Percentiles rank a stretch among this genome's conserved stretches.
Evolutionary conservation across 1,284 basidiomycete species (phyloP).

Genomic region (Fistulinella cinereoalba): DNA sequence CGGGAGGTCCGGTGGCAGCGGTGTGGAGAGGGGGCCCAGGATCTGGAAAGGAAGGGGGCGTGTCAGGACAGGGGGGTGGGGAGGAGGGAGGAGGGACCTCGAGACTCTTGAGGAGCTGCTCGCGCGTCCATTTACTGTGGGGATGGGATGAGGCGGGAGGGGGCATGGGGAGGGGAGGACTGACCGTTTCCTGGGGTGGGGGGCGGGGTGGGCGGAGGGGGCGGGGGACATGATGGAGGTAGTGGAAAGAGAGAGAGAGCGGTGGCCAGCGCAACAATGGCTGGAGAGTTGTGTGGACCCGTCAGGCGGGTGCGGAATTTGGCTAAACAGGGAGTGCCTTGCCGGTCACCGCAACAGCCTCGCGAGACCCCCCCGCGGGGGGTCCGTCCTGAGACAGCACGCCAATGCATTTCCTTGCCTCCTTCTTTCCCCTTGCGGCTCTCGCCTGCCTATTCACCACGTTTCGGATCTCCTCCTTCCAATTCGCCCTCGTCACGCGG

Average conservation of each 20-base stretch:
- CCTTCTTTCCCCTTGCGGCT: no score
- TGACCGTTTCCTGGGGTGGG: constrained; percentile 39
- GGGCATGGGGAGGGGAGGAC: constrained; percentile 25
- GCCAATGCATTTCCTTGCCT: no score
- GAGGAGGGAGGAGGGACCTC: constrained; percentile 40
- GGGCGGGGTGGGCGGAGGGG: constrained; percentile 27
- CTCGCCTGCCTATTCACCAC: no score
- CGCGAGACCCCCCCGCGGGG: no score
- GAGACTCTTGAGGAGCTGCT: constrained; percentile 58
- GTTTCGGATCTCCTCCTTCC: no score
- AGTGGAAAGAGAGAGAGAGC: constrained; percentile 40
- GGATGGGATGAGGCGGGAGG: constrained; percentile 28
- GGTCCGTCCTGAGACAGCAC: no score
- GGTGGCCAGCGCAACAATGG: constrained; percentile 38
- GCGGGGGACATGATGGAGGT: constrained; percentile 35
- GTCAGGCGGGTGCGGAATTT: constrained; percentile 35
- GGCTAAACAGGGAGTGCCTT: constrained; percentile 36
- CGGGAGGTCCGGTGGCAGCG: constrained; percentile 62
- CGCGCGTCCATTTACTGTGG: constrained; percentile 54
- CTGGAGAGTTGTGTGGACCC: constrained; percentile 34
- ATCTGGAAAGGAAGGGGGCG: constrained; percentile 42
- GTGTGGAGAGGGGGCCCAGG: constrained; percentile 52
- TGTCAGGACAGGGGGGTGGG: constrained; percentile 9
- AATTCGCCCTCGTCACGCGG: no score
- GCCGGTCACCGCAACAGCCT: constrained; percentile 39